These are phyloP conservation scores for Porcisia deanei DNA, from an alignment of 208 protist species.

Conservation along the genomic window DNA sequence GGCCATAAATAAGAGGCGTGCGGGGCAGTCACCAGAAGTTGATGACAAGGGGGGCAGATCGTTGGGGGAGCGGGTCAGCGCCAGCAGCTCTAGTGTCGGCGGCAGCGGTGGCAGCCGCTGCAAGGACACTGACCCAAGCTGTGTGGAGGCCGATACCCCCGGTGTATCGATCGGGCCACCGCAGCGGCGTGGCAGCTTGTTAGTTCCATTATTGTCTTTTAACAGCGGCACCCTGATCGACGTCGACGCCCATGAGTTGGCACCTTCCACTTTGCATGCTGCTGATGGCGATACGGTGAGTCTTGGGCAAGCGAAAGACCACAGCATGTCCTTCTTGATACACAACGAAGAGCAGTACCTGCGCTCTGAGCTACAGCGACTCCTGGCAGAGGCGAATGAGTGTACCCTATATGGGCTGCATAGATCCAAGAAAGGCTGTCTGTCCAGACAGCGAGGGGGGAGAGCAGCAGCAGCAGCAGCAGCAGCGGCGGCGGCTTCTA, in stretches of 20 bases:
- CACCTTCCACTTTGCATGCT: neutral
- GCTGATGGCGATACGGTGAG: neutral
- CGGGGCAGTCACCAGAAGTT: neutral
- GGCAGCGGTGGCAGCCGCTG: neutral
- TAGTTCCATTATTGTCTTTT: neutral
- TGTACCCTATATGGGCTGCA: slow-evolving; percentile 5
- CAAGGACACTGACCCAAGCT: neutral
- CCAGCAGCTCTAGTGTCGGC: neutral
- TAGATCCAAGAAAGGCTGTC: neutral
- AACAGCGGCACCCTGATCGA: neutral
- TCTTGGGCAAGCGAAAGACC: neutral
- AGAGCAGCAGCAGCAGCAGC: too few relatives aligned
- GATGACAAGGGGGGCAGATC: neutral
- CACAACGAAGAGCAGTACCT: neutral
- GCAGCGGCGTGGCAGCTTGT: neutral
- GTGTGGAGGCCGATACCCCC: neutral
- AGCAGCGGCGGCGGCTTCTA: neutral
- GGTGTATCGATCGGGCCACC: neutral
- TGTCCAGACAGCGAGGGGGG: neutral
- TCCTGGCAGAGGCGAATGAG: slow-evolving; percentile 6
- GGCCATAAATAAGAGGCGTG: neutral
- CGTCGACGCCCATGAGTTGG: neutral
- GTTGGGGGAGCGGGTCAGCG: neutral
- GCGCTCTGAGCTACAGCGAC: slow-evolving; percentile 10
- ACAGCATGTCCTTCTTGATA: neutral